These are phyloP conservation scores for Mucor plumbeus DNA, from an alignment of 371 early-diverging fungal species.

Conservation along the genomic window DNA sequence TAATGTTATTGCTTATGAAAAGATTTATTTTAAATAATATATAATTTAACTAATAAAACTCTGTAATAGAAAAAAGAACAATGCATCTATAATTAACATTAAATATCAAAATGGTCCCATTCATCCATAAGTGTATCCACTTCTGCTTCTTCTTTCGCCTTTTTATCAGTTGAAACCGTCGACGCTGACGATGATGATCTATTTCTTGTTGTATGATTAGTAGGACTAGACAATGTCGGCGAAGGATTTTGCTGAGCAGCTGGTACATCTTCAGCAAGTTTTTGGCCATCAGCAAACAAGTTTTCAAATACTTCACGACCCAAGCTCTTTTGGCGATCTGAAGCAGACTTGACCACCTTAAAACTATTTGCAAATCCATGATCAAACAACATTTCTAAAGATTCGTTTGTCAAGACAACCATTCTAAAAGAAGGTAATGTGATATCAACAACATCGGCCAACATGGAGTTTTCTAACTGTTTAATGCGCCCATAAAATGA, in stretches of 20 bases:
- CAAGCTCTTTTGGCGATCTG: conserved; percentile 55
- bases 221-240: background rate
- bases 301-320: conserved; percentile 66
- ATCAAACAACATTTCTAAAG: conserved; percentile 71
- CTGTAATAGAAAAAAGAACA: too few species aligned
- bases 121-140: conserved; percentile 45
- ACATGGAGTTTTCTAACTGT: conserved; percentile 28
- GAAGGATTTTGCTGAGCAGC: conserved; percentile 6
- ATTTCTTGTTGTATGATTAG: background rate
- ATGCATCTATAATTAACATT: background rate
- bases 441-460: conserved; percentile 26
- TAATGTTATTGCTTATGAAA: too few species aligned
- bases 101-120: conserved; percentile 46
- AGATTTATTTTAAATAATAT: too few species aligned
- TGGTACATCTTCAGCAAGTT: conserved; percentile 40
- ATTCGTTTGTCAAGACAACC: conserved; percentile 68
- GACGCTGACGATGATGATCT: conserved; percentile 19
- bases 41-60: too few species aligned
- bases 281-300: conserved; percentile 60
- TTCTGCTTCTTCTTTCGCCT: conserved; percentile 34
- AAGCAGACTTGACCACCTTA: conserved; percentile 62
- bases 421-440: conserved; percentile 51
- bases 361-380: conserved; percentile 68
- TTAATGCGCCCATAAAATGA: conserved; percentile 24
- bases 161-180: conserved; percentile 10